Percentiles rank a stretch among this genome's conserved stretches.
Evolutionary conservation across 75 land plant species (phyloP).

Genomic region (Picea sitchensis): DNA sequence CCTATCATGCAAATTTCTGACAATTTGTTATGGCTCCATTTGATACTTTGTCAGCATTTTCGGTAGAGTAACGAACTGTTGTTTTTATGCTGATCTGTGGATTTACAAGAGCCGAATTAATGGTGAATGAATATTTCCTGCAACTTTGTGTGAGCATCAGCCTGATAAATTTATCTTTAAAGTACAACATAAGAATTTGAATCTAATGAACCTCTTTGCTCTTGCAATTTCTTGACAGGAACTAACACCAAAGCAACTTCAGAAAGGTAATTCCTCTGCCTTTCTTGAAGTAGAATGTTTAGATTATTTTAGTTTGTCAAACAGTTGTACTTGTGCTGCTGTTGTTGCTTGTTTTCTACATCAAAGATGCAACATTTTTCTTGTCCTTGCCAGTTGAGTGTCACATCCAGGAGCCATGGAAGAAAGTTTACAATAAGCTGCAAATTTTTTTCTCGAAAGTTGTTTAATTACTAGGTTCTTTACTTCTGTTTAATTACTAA

Average conservation of each 20-base stretch:
- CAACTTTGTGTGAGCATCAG: background rate
- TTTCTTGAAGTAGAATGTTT: background rate
- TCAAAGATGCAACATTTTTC: background rate
- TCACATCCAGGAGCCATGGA: background rate
- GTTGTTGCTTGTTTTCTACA: background rate
- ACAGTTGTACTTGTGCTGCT: background rate
- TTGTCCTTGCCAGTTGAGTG: background rate
- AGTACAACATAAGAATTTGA: background rate
- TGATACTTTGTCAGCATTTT: background rate
- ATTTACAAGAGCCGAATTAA: background rate
- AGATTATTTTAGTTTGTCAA: background rate
- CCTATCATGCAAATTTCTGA: background rate
- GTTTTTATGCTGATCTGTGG: background rate
- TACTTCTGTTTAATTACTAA: background rate
- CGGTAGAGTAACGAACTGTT: background rate
- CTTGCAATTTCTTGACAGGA: slow-evolving; percentile 39
- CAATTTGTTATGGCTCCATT: background rate
- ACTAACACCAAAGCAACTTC: slow-evolving; percentile 67
- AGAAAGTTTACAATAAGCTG: background rate
- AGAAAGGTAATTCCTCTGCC: slow-evolving; percentile 54
- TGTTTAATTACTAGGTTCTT: background rate
- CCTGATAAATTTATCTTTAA: background rate
- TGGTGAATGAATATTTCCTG: background rate
- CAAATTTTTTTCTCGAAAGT: background rate
- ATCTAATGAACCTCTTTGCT: background rate